Conservation (phyloP, 1,139 yeast species). For the Sugiyamaella grinbergsii region DNA sequence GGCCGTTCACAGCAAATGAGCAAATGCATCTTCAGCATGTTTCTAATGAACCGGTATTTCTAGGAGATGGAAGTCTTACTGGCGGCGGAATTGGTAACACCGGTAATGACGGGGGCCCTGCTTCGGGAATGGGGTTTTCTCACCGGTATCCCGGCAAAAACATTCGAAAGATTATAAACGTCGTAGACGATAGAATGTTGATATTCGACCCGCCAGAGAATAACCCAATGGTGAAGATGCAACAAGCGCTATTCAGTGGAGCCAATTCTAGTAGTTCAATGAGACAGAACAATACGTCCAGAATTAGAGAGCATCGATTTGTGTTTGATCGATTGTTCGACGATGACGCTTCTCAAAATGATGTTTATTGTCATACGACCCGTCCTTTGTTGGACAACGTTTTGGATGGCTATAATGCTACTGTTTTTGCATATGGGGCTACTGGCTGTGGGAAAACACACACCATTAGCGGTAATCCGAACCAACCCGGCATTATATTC, state of each 20-base stretch:
- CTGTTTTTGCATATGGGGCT: slow-evolving; percentile 96
- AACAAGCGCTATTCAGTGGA: slow-evolving; percentile 52
- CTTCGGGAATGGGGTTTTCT: slow-evolving; percentile 7
- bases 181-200: slow-evolving; percentile 85
- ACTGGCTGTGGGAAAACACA: slow-evolving; percentile 99
- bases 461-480: slow-evolving; percentile 77
- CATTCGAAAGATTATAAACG: slow-evolving; percentile 71
- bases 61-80: slow-evolving; percentile 58
- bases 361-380: slow-evolving; percentile 68
- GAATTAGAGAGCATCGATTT: slow-evolving; percentile 75
- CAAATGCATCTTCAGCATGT: slow-evolving; percentile 44
- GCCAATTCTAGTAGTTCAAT: slow-evolving; percentile 9
- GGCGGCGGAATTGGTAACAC: slow-evolving; percentile 12
- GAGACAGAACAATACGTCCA: slow-evolving; percentile 36
- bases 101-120: background rate
- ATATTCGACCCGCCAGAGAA: slow-evolving; percentile 85
- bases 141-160: slow-evolving; percentile 23
- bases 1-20: slow-evolving; percentile 77
- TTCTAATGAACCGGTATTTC: slow-evolving; percentile 45
- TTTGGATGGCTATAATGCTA: slow-evolving; percentile 82
- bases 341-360: slow-evolving; percentile 60
- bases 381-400: slow-evolving; percentile 72
- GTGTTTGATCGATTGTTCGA: slow-evolving; percentile 82
- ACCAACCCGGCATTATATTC: slow-evolving; percentile 78
- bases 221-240: slow-evolving; percentile 66